Evolutionary conservation across 2,329 filamentous ascomycete species (phyloP), one percentile per base, ranked within the genome.

Genomic region (Stemphylium vesicarium): DNA sequence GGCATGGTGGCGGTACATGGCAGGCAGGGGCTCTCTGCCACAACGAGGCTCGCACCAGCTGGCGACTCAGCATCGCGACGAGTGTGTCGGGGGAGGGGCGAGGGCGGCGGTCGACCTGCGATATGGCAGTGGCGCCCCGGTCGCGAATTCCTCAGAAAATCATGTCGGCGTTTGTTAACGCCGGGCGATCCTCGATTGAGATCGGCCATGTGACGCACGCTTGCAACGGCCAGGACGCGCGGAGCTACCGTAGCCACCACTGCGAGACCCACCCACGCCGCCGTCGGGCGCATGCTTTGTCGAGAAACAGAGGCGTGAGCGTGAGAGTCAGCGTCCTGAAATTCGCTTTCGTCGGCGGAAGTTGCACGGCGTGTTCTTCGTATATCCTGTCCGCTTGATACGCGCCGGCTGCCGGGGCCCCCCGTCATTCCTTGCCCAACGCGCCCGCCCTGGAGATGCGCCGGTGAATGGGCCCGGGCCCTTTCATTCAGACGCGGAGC

Each of bases 31-130:
- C 31, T 13, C 40, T 54, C 36, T 47, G 62, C 63, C 56, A 60
- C 60, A 57, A 53, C 53, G 58, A 55, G 51, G 63, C 59, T 40
- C 50, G 62, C 22, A 61, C 53, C 47, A 71, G 55, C 13, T 59
- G 57, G 44, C 64, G 66, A 47, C 61, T 60, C 51, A 71, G 68
- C 71, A 73, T 73, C 20, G 57, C 45, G 56, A 54, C 48, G 39
- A 38, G 13, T 15, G n/a, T 32, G 18, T 9, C 36, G 29, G 26
- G 24, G 26, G 20, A 33, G 29, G 29, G 16, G 20, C 16, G 46
- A 29, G 4, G 39, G 52, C 16, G 53, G 38, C 22, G 37, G 42
- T 38, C 40, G 48, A 31, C 37, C 43, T 52, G 57, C 55, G 47
- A 37, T 24, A 37, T 24, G 59, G 36, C 22, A 38, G 41, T 10